Evolutionary conservation across 75 land plant species (phyloP).

Genomic region (Cryptomeria japonica): DNA sequence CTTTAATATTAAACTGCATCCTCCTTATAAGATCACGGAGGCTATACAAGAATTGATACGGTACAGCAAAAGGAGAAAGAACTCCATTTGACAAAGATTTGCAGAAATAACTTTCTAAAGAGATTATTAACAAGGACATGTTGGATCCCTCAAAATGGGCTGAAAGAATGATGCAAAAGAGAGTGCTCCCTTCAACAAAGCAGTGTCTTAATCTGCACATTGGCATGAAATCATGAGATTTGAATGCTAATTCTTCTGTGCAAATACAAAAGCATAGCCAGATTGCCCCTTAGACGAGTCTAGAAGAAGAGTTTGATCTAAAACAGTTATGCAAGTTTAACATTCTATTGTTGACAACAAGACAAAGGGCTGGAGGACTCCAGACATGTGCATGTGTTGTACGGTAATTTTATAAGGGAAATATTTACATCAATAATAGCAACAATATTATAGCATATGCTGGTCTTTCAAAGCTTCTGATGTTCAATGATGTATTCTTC

Average conservation of each 20-base stretch:
- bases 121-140: neutral
- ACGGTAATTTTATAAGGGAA: neutral
- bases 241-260: too few species aligned
- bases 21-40: slow-evolving; percentile 22
- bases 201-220: neutral
- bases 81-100: neutral
- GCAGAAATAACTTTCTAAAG: neutral
- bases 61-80: neutral
- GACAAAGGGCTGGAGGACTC: neutral
- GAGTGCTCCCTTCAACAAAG: neutral
- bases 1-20: slow-evolving; percentile 27
- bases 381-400: neutral
- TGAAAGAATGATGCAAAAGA: neutral
- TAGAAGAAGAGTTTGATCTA: neutral
- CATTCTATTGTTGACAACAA: neutral
- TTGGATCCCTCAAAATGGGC: neutral
- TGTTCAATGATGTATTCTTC: neutral
- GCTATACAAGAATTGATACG: slow-evolving; percentile 13
- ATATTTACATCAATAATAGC: too few species aligned
- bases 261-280: neutral
- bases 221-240: neutral
- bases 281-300: neutral
- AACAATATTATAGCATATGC: neutral
- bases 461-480: neutral
- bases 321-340: neutral